Evolutionary conservation across 148 eudicot genomes (phyloP).

Genomic region (Bassia scoparia): DNA sequence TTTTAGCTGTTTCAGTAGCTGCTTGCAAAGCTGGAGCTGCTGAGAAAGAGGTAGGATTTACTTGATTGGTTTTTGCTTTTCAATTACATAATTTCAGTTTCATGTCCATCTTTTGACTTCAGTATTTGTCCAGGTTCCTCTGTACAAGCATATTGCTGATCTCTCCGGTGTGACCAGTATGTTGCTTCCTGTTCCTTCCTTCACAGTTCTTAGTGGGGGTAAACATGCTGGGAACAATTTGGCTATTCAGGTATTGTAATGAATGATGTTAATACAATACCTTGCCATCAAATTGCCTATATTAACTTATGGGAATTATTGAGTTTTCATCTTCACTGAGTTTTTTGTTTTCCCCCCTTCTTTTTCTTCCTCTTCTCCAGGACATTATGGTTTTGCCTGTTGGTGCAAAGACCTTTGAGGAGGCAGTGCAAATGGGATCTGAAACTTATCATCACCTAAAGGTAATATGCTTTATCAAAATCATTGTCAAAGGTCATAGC

Average conservation of each 20-base stretch:
- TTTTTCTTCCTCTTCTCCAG: too few species aligned
- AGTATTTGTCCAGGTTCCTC: slow-evolving; percentile 60
- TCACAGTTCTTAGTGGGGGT: slow-evolving; percentile 86
- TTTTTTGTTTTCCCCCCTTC: too few species aligned
- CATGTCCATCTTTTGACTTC: slow-evolving; percentile 12
- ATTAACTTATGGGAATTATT: neutral
- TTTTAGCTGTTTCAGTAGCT: slow-evolving; percentile 90
- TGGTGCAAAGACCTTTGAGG: slow-evolving; percentile 81
- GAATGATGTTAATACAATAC: neutral
- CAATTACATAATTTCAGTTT: slow-evolving; percentile 1
- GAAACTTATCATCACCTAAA: slow-evolving; percentile 88
- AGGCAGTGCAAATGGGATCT: slow-evolving; percentile 87
- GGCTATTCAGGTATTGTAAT: slow-evolving; percentile 63
- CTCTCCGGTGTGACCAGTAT: slow-evolving; percentile 65
- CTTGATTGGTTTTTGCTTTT: slow-evolving; percentile 11
- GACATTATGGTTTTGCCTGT: slow-evolving; percentile 84
- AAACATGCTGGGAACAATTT: slow-evolving; percentile 83
- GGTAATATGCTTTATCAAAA: slow-evolving; percentile 35
- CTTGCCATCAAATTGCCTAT: neutral
- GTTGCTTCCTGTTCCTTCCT: slow-evolving; percentile 82
- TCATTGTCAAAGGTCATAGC: neutral
- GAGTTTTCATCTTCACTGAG: too few species aligned
- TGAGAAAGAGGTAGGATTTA: slow-evolving; percentile 70
- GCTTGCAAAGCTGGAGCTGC: slow-evolving; percentile 99
- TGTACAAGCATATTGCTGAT: slow-evolving; percentile 90